Conservation (phyloP, 345 rosid genomes). For the Euclidium syriacum region DNA sequence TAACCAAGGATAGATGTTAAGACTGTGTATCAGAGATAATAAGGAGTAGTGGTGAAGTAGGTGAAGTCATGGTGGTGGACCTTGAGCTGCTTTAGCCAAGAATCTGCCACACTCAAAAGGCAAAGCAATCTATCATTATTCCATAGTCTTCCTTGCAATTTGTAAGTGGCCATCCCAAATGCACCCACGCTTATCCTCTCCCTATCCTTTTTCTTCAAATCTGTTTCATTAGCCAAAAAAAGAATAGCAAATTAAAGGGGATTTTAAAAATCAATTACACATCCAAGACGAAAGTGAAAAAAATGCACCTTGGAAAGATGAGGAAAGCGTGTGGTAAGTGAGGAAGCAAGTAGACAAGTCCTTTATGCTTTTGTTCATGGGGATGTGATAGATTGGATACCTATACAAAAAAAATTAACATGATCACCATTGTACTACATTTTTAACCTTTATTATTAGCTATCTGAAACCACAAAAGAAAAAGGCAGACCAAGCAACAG, state of each 20-base stretch:
- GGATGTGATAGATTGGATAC: constrained; percentile 88
- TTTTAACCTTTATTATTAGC: background rate
- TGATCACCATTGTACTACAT: constrained; percentile 4
- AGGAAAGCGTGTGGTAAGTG: constrained; percentile 91
- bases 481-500: constrained; percentile 71
- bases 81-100: constrained; percentile 92
- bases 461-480: background rate
- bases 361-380: constrained; percentile 89
- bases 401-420: background rate
- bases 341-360: constrained; percentile 94
- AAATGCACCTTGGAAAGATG: constrained; percentile 79
- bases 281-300: background rate
- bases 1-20: constrained; percentile 2
- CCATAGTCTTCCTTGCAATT: constrained; percentile 88
- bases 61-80: constrained; percentile 97
- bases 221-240: constrained; percentile 23
- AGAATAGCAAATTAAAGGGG: background rate
- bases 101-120: constrained; percentile 83
- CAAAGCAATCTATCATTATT: constrained; percentile 49
- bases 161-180: constrained; percentile 92
- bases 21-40: constrained; percentile 14
- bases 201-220: constrained; percentile 52
- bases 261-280: background rate
- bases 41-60: constrained; percentile 57
- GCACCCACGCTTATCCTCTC: constrained; percentile 58